Conservation (phyloP, 768 basidiomycete species). For the Gautieria morchelliformis region DNA sequence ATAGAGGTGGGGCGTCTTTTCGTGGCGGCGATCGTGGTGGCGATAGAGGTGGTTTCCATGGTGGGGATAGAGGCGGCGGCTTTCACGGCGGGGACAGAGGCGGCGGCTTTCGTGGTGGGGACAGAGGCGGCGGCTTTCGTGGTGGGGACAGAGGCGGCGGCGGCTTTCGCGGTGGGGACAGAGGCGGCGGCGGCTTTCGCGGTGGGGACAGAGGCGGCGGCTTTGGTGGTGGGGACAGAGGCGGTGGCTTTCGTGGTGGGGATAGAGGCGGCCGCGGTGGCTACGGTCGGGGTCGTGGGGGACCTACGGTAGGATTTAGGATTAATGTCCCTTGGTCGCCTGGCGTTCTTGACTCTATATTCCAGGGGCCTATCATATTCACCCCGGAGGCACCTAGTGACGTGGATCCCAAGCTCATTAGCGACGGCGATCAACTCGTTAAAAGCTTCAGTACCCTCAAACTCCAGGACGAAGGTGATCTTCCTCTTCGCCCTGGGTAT, state of each 20-base stretch:
- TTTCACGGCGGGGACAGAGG: background rate
- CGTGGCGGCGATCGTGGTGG: too few relatives aligned
- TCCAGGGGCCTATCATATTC: conserved; percentile 28
- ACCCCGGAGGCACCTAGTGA: conserved; percentile 30
- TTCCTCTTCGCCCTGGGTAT: conserved; percentile 49
- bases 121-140: conserved; percentile 20
- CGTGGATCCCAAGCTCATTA: conserved; percentile 43
- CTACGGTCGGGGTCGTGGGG: conserved; percentile 17
- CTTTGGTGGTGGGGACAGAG: conserved; percentile 20
- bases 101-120: background rate
- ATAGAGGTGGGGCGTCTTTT: conserved; percentile 1
- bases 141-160: conserved; percentile 1
- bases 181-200: conserved; percentile 11
- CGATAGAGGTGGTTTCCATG: conserved; percentile 6
- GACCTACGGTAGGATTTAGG: conserved; percentile 23
- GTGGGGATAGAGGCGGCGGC: conserved; percentile 18
- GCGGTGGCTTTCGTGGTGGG: conserved; percentile 23
- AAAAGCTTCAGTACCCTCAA: conserved; percentile 31
- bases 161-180: too few relatives aligned
- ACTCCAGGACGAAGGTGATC: conserved; percentile 19
- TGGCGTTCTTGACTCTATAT: background rate
- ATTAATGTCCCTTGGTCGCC: conserved; percentile 10
- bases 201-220: conserved; percentile 18
- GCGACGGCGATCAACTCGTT: conserved; percentile 34
- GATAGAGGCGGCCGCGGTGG: conserved; percentile 15